These are phyloP conservation scores for Trifolium pratense DNA, from an alignment of 306 rosid species.

Conservation along the genomic window DNA sequence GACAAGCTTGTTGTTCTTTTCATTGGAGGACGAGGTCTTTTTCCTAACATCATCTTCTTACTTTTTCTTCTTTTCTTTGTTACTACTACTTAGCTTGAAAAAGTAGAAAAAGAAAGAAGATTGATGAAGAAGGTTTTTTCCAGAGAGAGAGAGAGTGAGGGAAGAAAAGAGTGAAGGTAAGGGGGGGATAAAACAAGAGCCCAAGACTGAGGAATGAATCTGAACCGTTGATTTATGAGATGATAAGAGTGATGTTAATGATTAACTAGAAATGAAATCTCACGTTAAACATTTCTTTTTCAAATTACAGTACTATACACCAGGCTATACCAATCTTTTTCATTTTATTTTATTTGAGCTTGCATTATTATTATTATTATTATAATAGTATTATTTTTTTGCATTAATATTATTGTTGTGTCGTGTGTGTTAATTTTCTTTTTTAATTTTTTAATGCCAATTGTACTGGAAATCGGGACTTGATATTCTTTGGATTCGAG, in stretches of 20 bases:
- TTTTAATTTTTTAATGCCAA: neutral
- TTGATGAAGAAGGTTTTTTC: constrained; percentile 16
- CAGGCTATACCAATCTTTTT: neutral
- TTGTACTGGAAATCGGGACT: constrained; percentile 38
- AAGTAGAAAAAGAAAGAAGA: constrained; percentile 7
- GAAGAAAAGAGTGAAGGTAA: constrained; percentile 37
- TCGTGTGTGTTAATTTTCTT: no score
- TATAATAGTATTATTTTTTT: no score
- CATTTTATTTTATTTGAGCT: neutral
- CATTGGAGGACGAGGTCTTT: constrained; percentile 80
- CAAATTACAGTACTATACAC: neutral
- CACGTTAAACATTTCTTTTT: constrained; percentile 48
- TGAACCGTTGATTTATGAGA: constrained; percentile 51
- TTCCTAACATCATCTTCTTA: constrained; percentile 72
- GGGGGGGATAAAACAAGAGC: constrained; percentile 61
- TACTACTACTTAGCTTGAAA: neutral
- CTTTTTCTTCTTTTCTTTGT: neutral
- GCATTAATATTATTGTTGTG: neutral
- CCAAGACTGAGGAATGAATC: constrained; percentile 61
- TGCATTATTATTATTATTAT: constrained; percentile 6
- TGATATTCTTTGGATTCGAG: constrained; percentile 46
- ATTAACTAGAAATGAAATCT: constrained; percentile 38
- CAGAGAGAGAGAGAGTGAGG: constrained; percentile 18
- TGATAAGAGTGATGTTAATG: constrained; percentile 37
- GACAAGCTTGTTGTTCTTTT: constrained; percentile 84